phyloP scores from a whole-genome alignment of 1,139 yeast species.

The Fermentozyma sake region DNA sequence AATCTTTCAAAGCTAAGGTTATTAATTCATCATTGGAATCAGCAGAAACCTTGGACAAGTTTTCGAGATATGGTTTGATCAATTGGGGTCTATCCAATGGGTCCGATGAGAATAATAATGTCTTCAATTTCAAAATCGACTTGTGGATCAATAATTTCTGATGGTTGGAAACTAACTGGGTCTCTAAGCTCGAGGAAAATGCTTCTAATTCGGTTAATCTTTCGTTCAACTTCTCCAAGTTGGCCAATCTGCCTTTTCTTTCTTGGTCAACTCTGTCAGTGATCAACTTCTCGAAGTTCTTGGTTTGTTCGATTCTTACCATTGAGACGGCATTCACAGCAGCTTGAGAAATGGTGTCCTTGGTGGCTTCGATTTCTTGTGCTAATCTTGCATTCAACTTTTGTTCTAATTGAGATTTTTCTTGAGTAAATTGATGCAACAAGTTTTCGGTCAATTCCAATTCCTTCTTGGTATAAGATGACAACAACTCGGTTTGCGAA shows the following conservation, averaged over 20 bases:
- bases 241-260: slow-evolving; percentile 75
- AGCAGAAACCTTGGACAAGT: slow-evolving; percentile 40
- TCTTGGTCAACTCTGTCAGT: slow-evolving; percentile 68
- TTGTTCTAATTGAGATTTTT: slow-evolving; percentile 59
- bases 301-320: slow-evolving; percentile 68
- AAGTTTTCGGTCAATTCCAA: slow-evolving; percentile 47
- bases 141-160: slow-evolving; percentile 54
- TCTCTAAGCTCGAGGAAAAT: slow-evolving; percentile 55
- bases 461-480: slow-evolving; percentile 54
- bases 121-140: slow-evolving; percentile 51
- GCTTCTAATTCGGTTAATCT: slow-evolving; percentile 58
- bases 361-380: slow-evolving; percentile 67
- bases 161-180: slow-evolving; percentile 52
- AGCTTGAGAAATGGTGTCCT: slow-evolving; percentile 63
- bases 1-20: slow-evolving; percentile 32
- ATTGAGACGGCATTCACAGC: slow-evolving; percentile 75
- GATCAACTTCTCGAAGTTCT: slow-evolving; percentile 64
- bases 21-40: slow-evolving; percentile 42
- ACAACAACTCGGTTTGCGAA: slow-evolving; percentile 48
- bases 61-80: slow-evolving; percentile 42
- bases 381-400: slow-evolving; percentile 58
- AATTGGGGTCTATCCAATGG: slow-evolving; percentile 25
- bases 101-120: slow-evolving; percentile 34
- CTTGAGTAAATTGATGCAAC: slow-evolving; percentile 45
- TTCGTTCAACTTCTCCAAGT: slow-evolving; percentile 55